A percentile compares a stretch with the other conserved stretches of the same genome.
phyloP scores from a whole-genome alignment of 148 eudicot genomes.

The Nyssa sinensis region DNA sequence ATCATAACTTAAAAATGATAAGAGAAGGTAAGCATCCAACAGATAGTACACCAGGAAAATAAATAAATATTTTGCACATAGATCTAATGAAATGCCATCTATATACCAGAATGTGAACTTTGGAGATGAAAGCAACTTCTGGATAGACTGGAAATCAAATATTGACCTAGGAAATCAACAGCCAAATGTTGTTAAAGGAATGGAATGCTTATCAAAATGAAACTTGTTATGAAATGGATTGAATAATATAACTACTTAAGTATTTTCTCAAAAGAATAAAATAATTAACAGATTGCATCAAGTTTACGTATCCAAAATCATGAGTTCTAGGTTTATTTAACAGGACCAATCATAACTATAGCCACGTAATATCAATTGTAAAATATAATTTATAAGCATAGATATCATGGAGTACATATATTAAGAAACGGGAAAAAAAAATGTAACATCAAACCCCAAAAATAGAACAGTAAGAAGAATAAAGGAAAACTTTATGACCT shows the following conservation, averaged over 20 bases:
- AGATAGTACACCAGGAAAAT: neutral
- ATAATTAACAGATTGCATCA: neutral
- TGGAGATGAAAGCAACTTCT: conserved; percentile 78
- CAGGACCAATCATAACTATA: neutral
- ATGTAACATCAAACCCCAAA: neutral
- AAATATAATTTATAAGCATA: too few species aligned
- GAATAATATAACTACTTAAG: neutral
- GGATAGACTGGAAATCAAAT: conserved; percentile 78
- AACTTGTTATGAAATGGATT: neutral
- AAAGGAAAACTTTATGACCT: neutral
- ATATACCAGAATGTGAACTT: conserved; percentile 86
- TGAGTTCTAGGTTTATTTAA: too few species aligned
- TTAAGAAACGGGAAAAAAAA: neutral
- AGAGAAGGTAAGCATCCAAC: conserved; percentile 9
- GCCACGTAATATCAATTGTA: neutral
- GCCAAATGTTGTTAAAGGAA: neutral
- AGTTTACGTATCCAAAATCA: neutral
- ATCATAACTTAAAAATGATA: conserved; percentile 59
- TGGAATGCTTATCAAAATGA: neutral
- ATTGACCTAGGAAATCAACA: conserved; percentile 54
- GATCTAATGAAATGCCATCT: conserved; percentile 1
- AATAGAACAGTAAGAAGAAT: neutral
- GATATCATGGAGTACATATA: neutral
- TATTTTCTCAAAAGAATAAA: neutral
- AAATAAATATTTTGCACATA: neutral